Evolutionary conservation across 2,329 filamentous ascomycete genomes (phyloP), one percentile per base, ranked within the genome.

Genomic region (Fusarium citri): DNA sequence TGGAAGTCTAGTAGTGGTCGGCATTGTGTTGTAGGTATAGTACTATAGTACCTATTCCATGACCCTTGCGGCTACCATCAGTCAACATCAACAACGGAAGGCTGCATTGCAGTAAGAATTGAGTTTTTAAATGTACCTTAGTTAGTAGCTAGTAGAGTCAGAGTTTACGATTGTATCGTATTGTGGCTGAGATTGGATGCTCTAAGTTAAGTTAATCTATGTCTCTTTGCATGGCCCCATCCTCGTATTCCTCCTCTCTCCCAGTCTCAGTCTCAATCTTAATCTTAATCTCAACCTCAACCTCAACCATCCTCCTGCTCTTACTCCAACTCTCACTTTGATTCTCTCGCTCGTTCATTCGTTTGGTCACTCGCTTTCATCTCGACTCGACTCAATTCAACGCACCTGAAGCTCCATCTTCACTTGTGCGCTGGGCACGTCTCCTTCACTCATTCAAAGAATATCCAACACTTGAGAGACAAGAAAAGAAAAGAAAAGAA

Each of bases 361-460:
- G 37, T 45, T 70, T 55, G 26, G 20, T 56, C 62, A 41, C 49
- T 64, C 61, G 55, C 66, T 57, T 56, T 60, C 66, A 48, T 63
- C 53, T 48, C 37, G 53, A 41, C 51, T 48, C 37, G 53, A 53
- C 12, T 28, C 34, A 37, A n/a, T 16, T 16, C 48, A 37, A 50
- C 26, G 30, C 30, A 34, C 46, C 43, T 40, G 14, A 55, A 48
- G 37, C 45, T 42, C 47, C 26, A 66, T 43, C 23, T 22, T 50
- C 45, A 25, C 41, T 54, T 48, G 61, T 53, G 22, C 57, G 66
- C 55, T 37, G 18, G 9, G n/a, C 34, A 37, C 34, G 34, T 34
- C 50, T 41, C 28, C 40, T 40, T 47, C 64, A 47, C 41, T 68
- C 49, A 53, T 48, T 64, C 46, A 53, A 53, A 48, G 40, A 40